Conservation (phyloP, 306 rosid species). For the Gastrolobium bilobum region DNA sequence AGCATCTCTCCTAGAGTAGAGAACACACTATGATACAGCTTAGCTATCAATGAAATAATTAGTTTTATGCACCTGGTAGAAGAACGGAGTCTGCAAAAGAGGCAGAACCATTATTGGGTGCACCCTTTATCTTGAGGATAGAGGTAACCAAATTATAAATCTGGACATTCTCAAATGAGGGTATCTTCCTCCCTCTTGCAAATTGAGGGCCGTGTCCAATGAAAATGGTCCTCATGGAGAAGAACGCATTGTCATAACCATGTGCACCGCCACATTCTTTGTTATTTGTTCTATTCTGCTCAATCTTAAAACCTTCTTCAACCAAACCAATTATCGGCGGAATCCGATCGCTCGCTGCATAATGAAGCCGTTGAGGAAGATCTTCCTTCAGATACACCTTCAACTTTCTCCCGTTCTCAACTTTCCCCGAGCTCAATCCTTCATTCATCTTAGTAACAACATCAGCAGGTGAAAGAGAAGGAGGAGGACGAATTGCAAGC, state of each 20-base stretch:
- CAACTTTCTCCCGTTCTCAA: slow-evolving; percentile 73
- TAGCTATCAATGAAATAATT: background rate
- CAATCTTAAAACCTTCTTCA: slow-evolving; percentile 81
- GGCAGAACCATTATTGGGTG: slow-evolving; percentile 80
- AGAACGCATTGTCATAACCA: slow-evolving; percentile 85
- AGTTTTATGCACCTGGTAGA: slow-evolving; percentile 53
- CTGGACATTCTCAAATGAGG: slow-evolving; percentile 89
- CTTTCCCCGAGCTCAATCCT: slow-evolving; percentile 75
- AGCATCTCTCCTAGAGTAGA: background rate
- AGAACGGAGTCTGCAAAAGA: slow-evolving; percentile 73
- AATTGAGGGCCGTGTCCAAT: slow-evolving; percentile 94
- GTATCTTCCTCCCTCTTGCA: slow-evolving; percentile 78
- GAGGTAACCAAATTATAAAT: slow-evolving; percentile 88
- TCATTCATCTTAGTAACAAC: slow-evolving; percentile 73
- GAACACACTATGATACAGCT: slow-evolving; percentile 2
- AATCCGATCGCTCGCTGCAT: slow-evolving; percentile 70
- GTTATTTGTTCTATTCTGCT: slow-evolving; percentile 58
- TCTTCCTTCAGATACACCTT: slow-evolving; percentile 83
- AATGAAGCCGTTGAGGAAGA: slow-evolving; percentile 83
- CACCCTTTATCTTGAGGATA: slow-evolving; percentile 78
- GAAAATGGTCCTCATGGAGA: slow-evolving; percentile 94
- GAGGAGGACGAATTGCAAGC: slow-evolving; percentile 78
- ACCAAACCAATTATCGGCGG: slow-evolving; percentile 80
- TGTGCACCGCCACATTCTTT: slow-evolving; percentile 90
- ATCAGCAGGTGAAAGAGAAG: slow-evolving; percentile 37